A percentile compares a stretch with the other conserved stretches of the same genome.
Evolutionary conservation across 2,329 filamentous ascomycete species (phyloP).

Genomic region (Seiridium unicorne): DNA sequence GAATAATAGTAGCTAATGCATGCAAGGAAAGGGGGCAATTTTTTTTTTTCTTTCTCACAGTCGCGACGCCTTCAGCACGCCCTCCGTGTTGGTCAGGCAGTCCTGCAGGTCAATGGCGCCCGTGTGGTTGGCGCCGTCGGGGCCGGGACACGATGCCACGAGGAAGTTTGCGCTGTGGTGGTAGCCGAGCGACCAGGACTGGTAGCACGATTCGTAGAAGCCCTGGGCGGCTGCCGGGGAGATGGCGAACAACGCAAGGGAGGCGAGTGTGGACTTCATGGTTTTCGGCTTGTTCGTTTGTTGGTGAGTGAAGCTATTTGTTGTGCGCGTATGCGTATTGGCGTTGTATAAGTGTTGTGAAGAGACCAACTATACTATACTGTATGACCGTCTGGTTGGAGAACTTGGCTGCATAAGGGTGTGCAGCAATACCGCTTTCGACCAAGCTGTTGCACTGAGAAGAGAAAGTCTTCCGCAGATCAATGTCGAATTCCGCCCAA

Average conservation of each 20-base stretch:
- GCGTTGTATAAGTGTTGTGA: background rate
- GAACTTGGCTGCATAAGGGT: too few species aligned
- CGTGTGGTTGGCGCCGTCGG: background rate
- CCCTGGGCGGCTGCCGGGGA: background rate
- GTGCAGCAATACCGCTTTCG: too few species aligned
- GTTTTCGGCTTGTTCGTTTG: background rate
- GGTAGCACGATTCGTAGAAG: background rate
- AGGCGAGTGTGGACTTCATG: background rate
- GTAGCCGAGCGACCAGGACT: constrained; percentile 1
- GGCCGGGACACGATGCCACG: background rate
- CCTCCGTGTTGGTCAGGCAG: constrained; percentile 6
- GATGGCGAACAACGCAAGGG: background rate
- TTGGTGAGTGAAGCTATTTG: background rate
- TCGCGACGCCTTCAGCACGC: background rate
- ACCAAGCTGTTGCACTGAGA: too few species aligned
- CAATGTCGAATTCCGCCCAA: too few species aligned
- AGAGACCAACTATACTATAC: background rate
- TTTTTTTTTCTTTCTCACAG: background rate
- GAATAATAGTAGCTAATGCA: too few species aligned
- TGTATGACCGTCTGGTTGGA: too few species aligned
- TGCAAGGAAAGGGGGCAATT: too few species aligned
- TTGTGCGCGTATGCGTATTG: background rate
- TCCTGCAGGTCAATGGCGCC: constrained; percentile 1
- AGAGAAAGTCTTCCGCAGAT: too few species aligned
- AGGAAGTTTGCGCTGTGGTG: background rate